phyloP scores from a whole-genome alignment of 768 basidiomycete species.

The Kwoniella pini region DNA sequence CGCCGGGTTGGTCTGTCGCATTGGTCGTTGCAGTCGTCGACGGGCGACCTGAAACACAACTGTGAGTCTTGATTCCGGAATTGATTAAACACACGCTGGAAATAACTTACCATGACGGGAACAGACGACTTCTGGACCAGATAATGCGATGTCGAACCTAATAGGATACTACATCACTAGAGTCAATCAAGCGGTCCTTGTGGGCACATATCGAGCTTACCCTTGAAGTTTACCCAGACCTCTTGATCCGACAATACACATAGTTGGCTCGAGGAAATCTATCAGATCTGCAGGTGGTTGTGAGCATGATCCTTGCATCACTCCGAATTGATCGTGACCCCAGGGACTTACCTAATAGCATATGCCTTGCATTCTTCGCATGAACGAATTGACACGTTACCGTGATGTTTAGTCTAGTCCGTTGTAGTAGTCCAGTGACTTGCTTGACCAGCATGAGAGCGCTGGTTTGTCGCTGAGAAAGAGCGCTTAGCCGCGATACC shows the following conservation, averaged over 20 bases:
- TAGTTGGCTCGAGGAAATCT: constrained; percentile 80
- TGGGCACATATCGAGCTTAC: constrained; percentile 56
- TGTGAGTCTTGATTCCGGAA: not conserved
- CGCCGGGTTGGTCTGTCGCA: constrained; percentile 61
- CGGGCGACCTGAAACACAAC: constrained; percentile 64
- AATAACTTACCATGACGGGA: constrained; percentile 73
- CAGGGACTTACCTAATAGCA: constrained; percentile 67
- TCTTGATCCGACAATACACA: constrained; percentile 94
- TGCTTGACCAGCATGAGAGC: constrained; percentile 87
- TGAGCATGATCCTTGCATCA: constrained; percentile 7
- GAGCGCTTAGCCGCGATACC: not conserved
- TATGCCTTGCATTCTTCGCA: constrained; percentile 89
- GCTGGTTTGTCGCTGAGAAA: constrained; percentile 73
- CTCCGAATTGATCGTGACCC: too few species aligned
- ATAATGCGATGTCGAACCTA: constrained; percentile 94
- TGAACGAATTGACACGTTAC: constrained; percentile 95
- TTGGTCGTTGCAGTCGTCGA: constrained; percentile 82
- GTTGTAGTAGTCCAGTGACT: constrained; percentile 82
- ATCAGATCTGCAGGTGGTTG: constrained; percentile 62
- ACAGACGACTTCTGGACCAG: constrained; percentile 78
- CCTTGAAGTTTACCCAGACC: constrained; percentile 85
- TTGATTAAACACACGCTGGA: not conserved
- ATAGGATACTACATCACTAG: constrained; percentile 66
- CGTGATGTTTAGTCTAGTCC: constrained; percentile 81
- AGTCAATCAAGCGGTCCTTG: not conserved